Base-by-base conservation (phyloP, 2,329 filamentous ascomycete species). In the Trematosphaeria pertusa region DNA sequence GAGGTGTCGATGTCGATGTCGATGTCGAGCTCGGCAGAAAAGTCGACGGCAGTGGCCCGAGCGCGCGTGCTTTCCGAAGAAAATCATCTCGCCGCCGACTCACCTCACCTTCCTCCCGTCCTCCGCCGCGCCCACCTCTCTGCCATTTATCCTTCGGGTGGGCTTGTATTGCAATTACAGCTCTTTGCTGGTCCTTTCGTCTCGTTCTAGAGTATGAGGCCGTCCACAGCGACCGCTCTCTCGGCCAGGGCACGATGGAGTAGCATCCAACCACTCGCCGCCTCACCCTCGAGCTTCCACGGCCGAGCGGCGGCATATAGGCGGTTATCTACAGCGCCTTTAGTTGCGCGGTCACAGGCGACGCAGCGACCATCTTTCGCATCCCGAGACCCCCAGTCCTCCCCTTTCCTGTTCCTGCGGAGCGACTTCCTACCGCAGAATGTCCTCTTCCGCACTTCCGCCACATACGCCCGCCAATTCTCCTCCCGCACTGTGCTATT, bases 271-370 rank as follows among this genome's bases (percentile, higher is more conserved):
- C 65, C 68, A 37, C 65, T 71, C 54, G 62, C 70, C 59, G 61
- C 73, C 46, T 56, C 69, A 35, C 56, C 71, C 37, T 59, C 69
- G 46, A 65, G 64, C 56, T 69, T 71, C 48, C 74, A 75, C 59
- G 75, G 75, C 60, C 70, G 76, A 58, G 75, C 77, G 24, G 73
- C 75, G 39, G 71, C 76, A 43, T 77, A 78, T 64, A 71, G 78
- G 58, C 72, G 77, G 70, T 71, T 78, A 77, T 71, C 65, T 17
- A 69, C 64, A 37, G 46, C 57, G 20, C 51, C 65, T 17, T 21
- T 50, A 31, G 34, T 50, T 7, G 51, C 62, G 39, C 58, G 56
- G 26, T 45, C 49, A 21, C 59, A 57, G 22, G 64, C 65, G 41
- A 55, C 65, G 53, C 58, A 58, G 64, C 65, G 46, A 3, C 46